Evolutionary conservation across 108 stramenopile genomes (phyloP).

Genomic region (Seminavis robusta): DNA sequence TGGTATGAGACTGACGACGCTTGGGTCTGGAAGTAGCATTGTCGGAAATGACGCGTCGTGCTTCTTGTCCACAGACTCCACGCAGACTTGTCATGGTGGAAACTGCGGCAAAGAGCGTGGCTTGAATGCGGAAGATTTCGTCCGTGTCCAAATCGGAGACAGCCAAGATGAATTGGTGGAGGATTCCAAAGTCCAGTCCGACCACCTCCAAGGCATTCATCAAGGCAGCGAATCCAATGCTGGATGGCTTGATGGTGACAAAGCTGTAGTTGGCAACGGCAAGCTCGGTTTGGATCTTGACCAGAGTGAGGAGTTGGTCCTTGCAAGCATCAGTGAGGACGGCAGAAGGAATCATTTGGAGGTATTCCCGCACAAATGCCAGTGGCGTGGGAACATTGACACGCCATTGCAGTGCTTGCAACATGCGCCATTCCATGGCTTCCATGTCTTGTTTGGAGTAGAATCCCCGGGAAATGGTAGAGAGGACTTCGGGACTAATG

Average conservation of each 20-base stretch:
- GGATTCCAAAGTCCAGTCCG: no score
- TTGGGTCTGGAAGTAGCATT: no score
- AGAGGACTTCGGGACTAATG: conserved; percentile 46
- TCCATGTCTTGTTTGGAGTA: conserved; percentile 41
- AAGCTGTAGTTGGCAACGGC: conserved; percentile 32
- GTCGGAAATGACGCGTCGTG: no score
- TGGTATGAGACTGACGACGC: no score
- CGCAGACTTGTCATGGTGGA: no score
- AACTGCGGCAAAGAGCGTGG: no score
- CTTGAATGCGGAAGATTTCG: no score
- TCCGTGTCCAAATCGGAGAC: no score
- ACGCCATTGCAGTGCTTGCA: conserved; percentile 42
- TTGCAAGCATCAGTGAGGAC: not conserved
- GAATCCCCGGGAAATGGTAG: conserved; percentile 52
- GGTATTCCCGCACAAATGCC: conserved; percentile 10
- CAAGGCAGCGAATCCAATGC: conserved; percentile 33
- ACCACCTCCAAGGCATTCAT: conserved; percentile 34
- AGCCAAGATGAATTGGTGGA: no score
- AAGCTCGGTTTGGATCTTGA: conserved; percentile 32
- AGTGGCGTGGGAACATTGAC: conserved; percentile 41
- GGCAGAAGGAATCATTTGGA: conserved; percentile 8
- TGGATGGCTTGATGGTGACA: conserved; percentile 15
- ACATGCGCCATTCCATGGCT: conserved; percentile 37
- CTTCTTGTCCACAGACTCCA: no score
- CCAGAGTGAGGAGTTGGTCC: conserved; percentile 11